Percentiles rank a stretch among this genome's conserved stretches.
phyloP scores from a whole-genome alignment of 768 basidiomycete genomes.

The Cantharellus cinnabarinus region DNA sequence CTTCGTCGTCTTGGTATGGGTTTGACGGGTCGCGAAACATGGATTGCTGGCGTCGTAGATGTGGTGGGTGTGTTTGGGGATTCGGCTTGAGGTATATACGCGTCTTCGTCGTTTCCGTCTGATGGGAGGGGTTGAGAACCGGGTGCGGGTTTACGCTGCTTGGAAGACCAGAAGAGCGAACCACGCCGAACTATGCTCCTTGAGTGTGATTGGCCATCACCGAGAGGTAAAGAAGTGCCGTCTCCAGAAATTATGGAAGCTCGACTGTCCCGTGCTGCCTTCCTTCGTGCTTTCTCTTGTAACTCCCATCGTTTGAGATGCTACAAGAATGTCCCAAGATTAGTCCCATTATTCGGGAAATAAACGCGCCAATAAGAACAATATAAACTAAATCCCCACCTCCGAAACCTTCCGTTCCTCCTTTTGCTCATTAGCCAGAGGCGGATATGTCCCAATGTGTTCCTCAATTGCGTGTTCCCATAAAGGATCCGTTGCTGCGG shows the following conservation, averaged over 20 bases:
- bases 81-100: background rate
- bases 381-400: slow-evolving; percentile 22
- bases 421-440: slow-evolving; percentile 39
- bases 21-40: too few relatives aligned
- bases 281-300: slow-evolving; percentile 55
- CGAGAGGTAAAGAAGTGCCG: slow-evolving; percentile 11
- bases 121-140: background rate
- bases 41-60: too few relatives aligned
- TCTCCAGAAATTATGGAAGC: slow-evolving; percentile 8
- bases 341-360: background rate
- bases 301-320: slow-evolving; percentile 55
- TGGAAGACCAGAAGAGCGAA: background rate
- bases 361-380: slow-evolving; percentile 5
- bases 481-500: background rate
- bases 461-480: slow-evolving; percentile 12
- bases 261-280: slow-evolving; percentile 39
- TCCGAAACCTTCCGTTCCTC: slow-evolving; percentile 55
- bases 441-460: slow-evolving; percentile 31
- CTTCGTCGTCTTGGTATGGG: background rate
- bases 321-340: background rate
- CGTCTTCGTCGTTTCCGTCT: background rate
- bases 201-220: background rate
- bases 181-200: background rate
- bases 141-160: background rate
- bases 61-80: too few relatives aligned